These are phyloP conservation scores for Fraxinus nigra DNA, from an alignment of 305 asterid genomes.

Conservation along the genomic window DNA sequence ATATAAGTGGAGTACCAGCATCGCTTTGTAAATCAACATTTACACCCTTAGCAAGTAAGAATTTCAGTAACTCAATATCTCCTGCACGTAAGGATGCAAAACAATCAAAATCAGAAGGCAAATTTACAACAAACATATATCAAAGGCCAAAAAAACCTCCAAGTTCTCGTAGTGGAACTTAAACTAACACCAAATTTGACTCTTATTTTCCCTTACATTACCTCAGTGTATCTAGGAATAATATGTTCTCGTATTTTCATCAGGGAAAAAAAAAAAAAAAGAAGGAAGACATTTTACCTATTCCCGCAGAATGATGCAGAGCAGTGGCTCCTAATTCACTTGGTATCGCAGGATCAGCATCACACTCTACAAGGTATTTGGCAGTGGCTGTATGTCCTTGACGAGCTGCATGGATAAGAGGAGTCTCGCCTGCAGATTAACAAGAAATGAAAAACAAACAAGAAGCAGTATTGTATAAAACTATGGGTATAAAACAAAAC, in stretches of 20 bases:
- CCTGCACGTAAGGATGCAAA: conserved; percentile 50
- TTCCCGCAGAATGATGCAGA: conserved; percentile 82
- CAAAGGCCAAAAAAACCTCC: background rate
- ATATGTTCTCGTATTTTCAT: background rate
- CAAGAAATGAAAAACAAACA: background rate
- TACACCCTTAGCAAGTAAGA: conserved; percentile 59
- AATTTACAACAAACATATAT: background rate
- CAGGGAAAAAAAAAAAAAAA: background rate
- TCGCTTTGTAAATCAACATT: conserved; percentile 80
- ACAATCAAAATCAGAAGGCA: background rate
- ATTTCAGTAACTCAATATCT: conserved; percentile 57
- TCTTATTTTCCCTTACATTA: background rate
- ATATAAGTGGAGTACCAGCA: conserved; percentile 84
- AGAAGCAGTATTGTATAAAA: background rate
- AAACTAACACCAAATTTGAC: background rate
- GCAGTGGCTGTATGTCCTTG: conserved; percentile 79
- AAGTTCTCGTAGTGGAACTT: background rate
- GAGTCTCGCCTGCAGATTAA: conserved; percentile 68
- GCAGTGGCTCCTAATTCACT: conserved; percentile 87
- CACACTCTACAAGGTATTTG: conserved; percentile 64
- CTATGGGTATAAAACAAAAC: background rate
- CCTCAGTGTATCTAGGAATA: background rate
- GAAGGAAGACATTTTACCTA: conserved; percentile 46
- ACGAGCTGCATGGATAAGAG: conserved; percentile 83
- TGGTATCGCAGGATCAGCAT: conserved; percentile 77